Evolutionary conservation across 768 basidiomycete genomes (phyloP).

Genomic region (Amanita rubescens): DNA sequence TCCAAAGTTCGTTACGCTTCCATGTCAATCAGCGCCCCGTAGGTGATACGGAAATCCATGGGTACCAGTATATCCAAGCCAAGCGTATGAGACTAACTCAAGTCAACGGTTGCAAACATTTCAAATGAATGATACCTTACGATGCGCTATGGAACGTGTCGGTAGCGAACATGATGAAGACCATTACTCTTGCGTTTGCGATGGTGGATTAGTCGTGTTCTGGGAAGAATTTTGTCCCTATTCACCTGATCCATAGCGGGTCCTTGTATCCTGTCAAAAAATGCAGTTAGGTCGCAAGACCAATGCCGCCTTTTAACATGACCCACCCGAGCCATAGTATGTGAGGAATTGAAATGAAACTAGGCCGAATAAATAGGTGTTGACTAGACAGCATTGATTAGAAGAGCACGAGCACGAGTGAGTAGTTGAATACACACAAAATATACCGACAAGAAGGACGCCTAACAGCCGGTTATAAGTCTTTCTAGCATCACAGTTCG

Average conservation of each 20-base stretch:
- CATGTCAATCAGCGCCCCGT: background rate
- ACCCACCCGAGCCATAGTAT: background rate
- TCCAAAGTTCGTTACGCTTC: conserved; percentile 11
- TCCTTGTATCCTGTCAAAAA: background rate
- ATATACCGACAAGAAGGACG: too few species aligned
- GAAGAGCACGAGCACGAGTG: too few species aligned
- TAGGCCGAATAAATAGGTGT: background rate
- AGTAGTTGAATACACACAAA: too few species aligned
- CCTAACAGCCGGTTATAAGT: too few species aligned
- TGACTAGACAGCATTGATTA: background rate
- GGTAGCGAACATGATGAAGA: conserved; percentile 10
- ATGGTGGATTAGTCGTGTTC: background rate
- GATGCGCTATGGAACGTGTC: conserved; percentile 12
- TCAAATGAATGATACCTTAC: conserved; percentile 7
- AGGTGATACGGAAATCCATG: background rate
- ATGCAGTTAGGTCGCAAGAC: background rate
- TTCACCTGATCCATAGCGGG: background rate
- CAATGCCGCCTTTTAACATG: too few species aligned
- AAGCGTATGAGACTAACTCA: conserved; percentile 8
- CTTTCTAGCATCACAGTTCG: too few species aligned
- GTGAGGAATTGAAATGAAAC: background rate
- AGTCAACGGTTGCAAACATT: background rate
- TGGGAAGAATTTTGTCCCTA: background rate
- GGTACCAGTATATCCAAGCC: conserved; percentile 1
- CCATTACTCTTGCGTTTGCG: conserved; percentile 1